Percentiles rank a stretch among this genome's conserved stretches.
Conservation (phyloP, 495 filamentous ascomycete genomes). For the Lophiostoma macrostomum region DNA sequence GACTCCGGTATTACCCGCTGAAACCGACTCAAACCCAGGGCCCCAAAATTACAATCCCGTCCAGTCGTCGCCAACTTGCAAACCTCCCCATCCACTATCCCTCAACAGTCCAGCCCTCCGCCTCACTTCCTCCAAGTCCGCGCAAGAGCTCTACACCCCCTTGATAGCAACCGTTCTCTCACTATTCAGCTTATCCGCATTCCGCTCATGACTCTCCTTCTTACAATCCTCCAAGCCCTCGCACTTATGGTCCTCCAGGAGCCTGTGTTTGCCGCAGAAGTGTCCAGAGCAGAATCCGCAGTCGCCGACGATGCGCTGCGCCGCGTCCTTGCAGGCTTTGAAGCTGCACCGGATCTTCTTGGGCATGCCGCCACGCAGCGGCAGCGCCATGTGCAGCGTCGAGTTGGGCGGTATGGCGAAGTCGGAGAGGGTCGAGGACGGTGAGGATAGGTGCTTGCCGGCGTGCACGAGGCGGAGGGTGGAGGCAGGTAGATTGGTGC, state of each 20-base stretch:
- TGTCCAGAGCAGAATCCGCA: slow-evolving; percentile 92
- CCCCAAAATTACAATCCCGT: too few relatives aligned
- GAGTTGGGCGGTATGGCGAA: slow-evolving; percentile 43
- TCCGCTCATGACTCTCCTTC: slow-evolving; percentile 88
- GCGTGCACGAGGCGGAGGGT: slow-evolving; percentile 46
- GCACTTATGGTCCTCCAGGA: slow-evolving; percentile 92
- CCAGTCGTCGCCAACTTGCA: too few relatives aligned
- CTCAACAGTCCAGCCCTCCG: too few relatives aligned
- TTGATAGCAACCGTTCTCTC: slow-evolving; percentile 76
- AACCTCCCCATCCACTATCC: too few relatives aligned
- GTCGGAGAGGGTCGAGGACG: slow-evolving; percentile 32
- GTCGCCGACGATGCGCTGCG: slow-evolving; percentile 90
- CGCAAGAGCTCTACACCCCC: slow-evolving; percentile 48
- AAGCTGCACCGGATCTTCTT: slow-evolving; percentile 84
- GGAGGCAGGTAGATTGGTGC: slow-evolving; percentile 42
- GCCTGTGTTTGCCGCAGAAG: slow-evolving; percentile 89
- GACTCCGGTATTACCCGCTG: too few relatives aligned
- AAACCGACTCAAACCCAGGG: too few relatives aligned
- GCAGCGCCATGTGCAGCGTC: slow-evolving; percentile 45
- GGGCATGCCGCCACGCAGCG: slow-evolving; percentile 50
- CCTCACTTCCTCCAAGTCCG: too few relatives aligned
- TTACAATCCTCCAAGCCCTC: slow-evolving; percentile 95
- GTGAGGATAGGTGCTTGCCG: slow-evolving; percentile 47
- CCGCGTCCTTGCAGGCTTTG: slow-evolving; percentile 80
- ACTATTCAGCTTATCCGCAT: slow-evolving; percentile 83